phyloP scores from a whole-genome alignment of 441 rosid species.

The Raphanus hybrid region DNA sequence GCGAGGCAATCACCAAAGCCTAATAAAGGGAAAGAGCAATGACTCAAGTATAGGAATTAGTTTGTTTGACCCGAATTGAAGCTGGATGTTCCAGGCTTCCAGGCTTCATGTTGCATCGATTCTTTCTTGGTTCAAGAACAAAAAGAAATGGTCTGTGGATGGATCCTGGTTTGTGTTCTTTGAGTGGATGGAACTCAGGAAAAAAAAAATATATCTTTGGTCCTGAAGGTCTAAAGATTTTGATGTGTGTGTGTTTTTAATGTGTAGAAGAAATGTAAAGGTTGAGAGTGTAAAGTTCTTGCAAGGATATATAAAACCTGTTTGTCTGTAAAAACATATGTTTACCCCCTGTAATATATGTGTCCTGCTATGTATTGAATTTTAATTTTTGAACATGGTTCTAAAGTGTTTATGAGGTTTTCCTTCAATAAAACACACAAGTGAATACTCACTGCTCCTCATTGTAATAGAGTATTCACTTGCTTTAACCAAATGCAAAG shows the following conservation, averaged over 20 bases:
- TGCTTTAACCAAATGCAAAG: too few species aligned
- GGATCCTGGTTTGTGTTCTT: slow-evolving; percentile 18
- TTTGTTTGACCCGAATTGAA: slow-evolving; percentile 9
- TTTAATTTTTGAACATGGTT: too few species aligned
- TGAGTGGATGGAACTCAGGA: slow-evolving; percentile 16
- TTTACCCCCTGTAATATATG: slow-evolving; percentile 5
- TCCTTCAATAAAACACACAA: too few species aligned
- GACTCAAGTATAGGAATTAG: slow-evolving; percentile 28
- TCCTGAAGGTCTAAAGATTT: slow-evolving; percentile 24
- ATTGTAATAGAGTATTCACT: too few species aligned
- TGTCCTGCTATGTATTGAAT: background rate
- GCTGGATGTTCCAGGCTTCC: slow-evolving; percentile 18
- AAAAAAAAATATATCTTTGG: background rate
- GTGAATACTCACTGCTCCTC: too few species aligned
- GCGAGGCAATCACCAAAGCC: slow-evolving; percentile 63
- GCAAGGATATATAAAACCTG: slow-evolving; percentile 6
- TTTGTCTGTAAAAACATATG: slow-evolving; percentile 6
- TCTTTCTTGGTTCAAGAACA: slow-evolving; percentile 9
- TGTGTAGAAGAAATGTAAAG: slow-evolving; percentile 14
- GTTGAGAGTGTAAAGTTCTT: slow-evolving; percentile 21
- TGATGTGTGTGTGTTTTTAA: slow-evolving; percentile 13
- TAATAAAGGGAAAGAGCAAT: slow-evolving; percentile 53
- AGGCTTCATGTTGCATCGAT: slow-evolving; percentile 29
- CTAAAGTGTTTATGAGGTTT: too few species aligned
- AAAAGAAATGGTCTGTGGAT: slow-evolving; percentile 28